These are phyloP conservation scores for Huntiella decipiens DNA, from an alignment of 2,329 filamentous ascomycete species.

Conservation along the genomic window DNA sequence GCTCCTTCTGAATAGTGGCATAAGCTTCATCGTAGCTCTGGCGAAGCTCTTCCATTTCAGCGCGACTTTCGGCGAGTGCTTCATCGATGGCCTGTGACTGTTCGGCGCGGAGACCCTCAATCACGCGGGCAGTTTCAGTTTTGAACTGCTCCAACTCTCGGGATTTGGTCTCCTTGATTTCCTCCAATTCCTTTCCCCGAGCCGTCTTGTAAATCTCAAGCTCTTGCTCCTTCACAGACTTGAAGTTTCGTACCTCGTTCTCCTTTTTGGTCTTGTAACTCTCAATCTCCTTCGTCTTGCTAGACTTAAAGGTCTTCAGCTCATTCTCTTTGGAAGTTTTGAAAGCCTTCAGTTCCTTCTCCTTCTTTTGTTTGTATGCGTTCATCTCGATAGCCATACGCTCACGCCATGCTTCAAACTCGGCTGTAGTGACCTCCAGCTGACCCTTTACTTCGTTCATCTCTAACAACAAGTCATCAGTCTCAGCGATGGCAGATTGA, in stretches of 20 bases:
- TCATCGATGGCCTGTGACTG: constrained; percentile 7
- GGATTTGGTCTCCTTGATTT: constrained; percentile 5
- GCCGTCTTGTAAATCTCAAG: constrained; percentile 9
- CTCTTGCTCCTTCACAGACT: constrained; percentile 8
- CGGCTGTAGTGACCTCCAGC: constrained; percentile 6
- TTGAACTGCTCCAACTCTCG: constrained; percentile 7
- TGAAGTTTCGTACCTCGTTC: constrained; percentile 8
- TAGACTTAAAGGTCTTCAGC: constrained; percentile 8
- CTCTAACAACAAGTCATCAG: constrained; percentile 9
- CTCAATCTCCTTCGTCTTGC: constrained; percentile 10
- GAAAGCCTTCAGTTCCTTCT: constrained; percentile 8
- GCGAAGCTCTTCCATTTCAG: constrained; percentile 3
- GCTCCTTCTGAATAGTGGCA: constrained; percentile 4
- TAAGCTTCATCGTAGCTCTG: constrained; percentile 1
- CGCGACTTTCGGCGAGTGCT: neutral
- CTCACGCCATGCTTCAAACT: constrained; percentile 8
- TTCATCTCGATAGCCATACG: constrained; percentile 8
- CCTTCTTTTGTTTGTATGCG: constrained; percentile 9
- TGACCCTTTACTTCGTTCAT: constrained; percentile 10
- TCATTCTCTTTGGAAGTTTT: constrained; percentile 8
- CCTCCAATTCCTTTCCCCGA: constrained; percentile 9
- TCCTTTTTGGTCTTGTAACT: constrained; percentile 10
- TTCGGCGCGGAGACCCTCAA: constrained; percentile 1
- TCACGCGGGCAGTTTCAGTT: neutral
- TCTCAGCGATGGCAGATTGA: constrained; percentile 5